Base-by-base conservation (phyloP, 805 yeast genomes). In the Schizosaccharomyces osmophilus region DNA sequence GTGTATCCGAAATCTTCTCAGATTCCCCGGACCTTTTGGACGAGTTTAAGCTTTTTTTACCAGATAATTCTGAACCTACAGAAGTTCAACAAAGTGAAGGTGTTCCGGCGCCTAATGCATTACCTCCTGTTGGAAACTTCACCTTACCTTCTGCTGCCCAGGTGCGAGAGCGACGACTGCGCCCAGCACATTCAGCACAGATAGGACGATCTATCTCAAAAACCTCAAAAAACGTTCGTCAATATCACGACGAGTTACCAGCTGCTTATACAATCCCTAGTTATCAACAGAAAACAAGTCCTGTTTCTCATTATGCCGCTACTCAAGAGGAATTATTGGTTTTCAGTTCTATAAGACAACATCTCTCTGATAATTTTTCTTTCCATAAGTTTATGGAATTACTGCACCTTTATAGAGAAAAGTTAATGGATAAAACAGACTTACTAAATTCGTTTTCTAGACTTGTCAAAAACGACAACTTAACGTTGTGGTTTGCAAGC, bases 11-110 rank as follows among this genome's bases (percentile, higher is more conserved):
- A 5, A 76, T 93, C 61, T 93, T 93, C 73, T 83, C 86, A 63
- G 86, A 87, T 67, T 95, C 96, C 13, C 97, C 97, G 0, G 99
- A 93, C 68, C 76, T 93, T 63, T 75, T 93, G 64, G 95, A 88
- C 66, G 98, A 94, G 69, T 93, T 93, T 73, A 88, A 89, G 71
- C 89, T 88, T 70, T 93, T 93, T 70, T 77, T 93, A 71, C 98
- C 98, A 1, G 97, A 90, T n/a, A 57, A 8, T 26, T 22, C 32
- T 22, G 36, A 22, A 9, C 3, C 31, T 1, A 31, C 13, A 4
- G 60, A 71, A 63, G 62, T 64, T 61, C 41, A 17, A 57, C 19
- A 58, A 43, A 3, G 59, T 48, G 55, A 59, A 48, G 1, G 57
- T 39, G 22, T 36, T 32, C 26, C 42, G 9, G 13, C 29, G 13